Evolutionary conservation across 768 basidiomycete genomes (phyloP).

Genomic region (Rhizopogon sp.): DNA sequence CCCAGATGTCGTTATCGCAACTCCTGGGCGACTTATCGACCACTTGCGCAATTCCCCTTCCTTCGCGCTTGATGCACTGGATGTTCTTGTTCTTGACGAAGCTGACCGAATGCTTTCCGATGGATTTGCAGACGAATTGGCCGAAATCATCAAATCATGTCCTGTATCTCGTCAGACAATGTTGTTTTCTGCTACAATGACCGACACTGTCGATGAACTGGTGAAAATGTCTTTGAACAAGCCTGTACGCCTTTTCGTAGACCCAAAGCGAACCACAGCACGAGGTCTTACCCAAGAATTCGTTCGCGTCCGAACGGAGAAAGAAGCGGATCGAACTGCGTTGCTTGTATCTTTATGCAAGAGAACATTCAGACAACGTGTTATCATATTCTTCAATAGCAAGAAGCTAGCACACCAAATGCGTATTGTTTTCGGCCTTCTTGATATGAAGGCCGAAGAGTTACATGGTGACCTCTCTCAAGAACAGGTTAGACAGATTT

Average conservation of each 20-base stretch:
- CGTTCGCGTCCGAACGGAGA: conserved; percentile 80
- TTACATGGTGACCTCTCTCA: conserved; percentile 94
- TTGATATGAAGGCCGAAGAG: conserved; percentile 89
- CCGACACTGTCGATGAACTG: conserved; percentile 91
- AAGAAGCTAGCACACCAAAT: conserved; percentile 98
- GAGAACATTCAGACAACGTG: conserved; percentile 76
- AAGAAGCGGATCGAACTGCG: conserved; percentile 71
- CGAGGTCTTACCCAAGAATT: conserved; percentile 90
- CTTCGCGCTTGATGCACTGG: conserved; percentile 88
- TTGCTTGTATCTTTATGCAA: conserved; percentile 81
- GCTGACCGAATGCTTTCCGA: conserved; percentile 96
- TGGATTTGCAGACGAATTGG: conserved; percentile 91
- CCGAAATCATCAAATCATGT: conserved; percentile 90
- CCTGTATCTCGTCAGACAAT: conserved; percentile 90
- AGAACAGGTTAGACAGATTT: conserved; percentile 64
- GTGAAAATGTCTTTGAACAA: conserved; percentile 90
- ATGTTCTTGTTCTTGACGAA: conserved; percentile 93
- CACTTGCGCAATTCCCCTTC: conserved; percentile 94
- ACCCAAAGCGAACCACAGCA: conserved; percentile 86
- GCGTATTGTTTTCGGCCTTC: conserved; percentile 84
- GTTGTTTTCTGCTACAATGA: conserved; percentile 99
- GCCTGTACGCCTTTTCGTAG: conserved; percentile 93
- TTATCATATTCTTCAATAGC: conserved; percentile 92
- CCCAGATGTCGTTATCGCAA: conserved; percentile 94
- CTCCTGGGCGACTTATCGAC: conserved; percentile 96